Conservation (phyloP, 768 basidiomycete genomes). For the Tricholoma saponaceum region DNA sequence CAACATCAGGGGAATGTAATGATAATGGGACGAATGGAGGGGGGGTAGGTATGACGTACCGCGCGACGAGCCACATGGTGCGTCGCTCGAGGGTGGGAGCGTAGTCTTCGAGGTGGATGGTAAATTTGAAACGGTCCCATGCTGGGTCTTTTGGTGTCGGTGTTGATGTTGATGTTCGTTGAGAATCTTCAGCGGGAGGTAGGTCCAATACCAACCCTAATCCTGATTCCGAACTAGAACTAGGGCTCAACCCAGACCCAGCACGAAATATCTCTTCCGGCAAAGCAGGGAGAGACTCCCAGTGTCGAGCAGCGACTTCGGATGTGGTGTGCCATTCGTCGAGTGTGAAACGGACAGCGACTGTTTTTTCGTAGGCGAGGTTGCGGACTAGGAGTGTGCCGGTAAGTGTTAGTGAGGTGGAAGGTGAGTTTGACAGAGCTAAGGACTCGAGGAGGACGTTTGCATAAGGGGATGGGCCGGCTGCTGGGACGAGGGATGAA, state of each 20-base stretch:
- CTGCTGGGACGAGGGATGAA: conserved; percentile 25
- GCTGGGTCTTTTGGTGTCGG: conserved; percentile 12
- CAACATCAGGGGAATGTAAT: conserved; percentile 5
- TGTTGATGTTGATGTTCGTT: too few relatives aligned
- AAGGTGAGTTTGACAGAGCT: conserved; percentile 6
- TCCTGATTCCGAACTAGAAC: too few relatives aligned
- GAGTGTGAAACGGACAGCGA: conserved; percentile 84
- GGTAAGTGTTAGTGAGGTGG: conserved; percentile 35
- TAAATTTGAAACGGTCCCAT: conserved; percentile 62
- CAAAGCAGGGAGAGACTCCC: conserved; percentile 35
- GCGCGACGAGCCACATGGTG: conserved; percentile 57
- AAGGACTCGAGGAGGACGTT: conserved; percentile 30
- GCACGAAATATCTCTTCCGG: conserved; percentile 16
- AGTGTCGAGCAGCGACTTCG: conserved; percentile 64
- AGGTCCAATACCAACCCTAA: too few relatives aligned
- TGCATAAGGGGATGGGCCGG: conserved; percentile 14
- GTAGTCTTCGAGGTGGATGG: conserved; percentile 71
- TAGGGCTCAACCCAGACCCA: conserved; percentile 5
- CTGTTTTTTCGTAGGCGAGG: conserved; percentile 79
- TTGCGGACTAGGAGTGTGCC: conserved; percentile 86
- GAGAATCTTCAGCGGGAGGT: too few relatives aligned
- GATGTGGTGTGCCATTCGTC: conserved; percentile 93
- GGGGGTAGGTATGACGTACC: conserved; percentile 31
- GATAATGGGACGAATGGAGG: neutral
- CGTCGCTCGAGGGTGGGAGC: conserved; percentile 43